Conservation (phyloP, 2,329 filamentous ascomycete genomes). For the Ilyonectria sp. region DNA sequence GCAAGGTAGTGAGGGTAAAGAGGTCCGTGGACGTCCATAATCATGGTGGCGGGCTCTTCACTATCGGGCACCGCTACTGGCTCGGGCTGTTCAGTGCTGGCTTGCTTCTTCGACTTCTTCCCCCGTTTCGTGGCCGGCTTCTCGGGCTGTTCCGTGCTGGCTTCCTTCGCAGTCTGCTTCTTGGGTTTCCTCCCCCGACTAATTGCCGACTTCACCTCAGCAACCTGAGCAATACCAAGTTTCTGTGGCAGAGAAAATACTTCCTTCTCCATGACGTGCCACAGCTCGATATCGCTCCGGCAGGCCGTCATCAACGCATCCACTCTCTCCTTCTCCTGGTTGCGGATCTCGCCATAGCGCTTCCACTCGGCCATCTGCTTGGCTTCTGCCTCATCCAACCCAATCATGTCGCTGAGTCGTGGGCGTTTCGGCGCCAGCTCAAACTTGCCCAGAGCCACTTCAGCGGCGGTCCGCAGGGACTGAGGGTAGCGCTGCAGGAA, state of each 20-base stretch:
- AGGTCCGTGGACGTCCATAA: conserved; percentile 72
- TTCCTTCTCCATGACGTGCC: conserved; percentile 76
- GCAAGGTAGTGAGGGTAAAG: conserved; percentile 76
- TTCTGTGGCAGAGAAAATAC: conserved; percentile 74
- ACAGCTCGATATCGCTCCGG: conserved; percentile 74
- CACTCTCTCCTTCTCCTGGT: conserved; percentile 66
- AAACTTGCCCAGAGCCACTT: conserved; percentile 57
- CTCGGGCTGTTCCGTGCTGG: neutral
- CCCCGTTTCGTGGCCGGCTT: no score
- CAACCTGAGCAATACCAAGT: conserved; percentile 65
- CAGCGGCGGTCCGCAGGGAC: conserved; percentile 57
- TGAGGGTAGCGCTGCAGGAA: conserved; percentile 57
- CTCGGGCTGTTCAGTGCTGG: conserved; percentile 21
- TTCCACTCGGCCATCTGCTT: conserved; percentile 54
- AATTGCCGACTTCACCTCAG: neutral
- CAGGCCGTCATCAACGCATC: conserved; percentile 68
- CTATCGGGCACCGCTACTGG: conserved; percentile 3
- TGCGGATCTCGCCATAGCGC: conserved; percentile 56
- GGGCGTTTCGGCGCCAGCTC: conserved; percentile 50
- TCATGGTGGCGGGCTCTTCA: conserved; percentile 50
- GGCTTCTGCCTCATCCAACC: conserved; percentile 51
- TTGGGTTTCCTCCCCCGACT: conserved; percentile 33
- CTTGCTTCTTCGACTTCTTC: neutral
- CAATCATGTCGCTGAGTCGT: conserved; percentile 46
- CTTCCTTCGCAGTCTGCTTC: conserved; percentile 26